Evolutionary conservation across 2,329 filamentous ascomycete genomes (phyloP), one percentile per base, ranked within the genome.

Genomic region (Fusarium dimerum): DNA sequence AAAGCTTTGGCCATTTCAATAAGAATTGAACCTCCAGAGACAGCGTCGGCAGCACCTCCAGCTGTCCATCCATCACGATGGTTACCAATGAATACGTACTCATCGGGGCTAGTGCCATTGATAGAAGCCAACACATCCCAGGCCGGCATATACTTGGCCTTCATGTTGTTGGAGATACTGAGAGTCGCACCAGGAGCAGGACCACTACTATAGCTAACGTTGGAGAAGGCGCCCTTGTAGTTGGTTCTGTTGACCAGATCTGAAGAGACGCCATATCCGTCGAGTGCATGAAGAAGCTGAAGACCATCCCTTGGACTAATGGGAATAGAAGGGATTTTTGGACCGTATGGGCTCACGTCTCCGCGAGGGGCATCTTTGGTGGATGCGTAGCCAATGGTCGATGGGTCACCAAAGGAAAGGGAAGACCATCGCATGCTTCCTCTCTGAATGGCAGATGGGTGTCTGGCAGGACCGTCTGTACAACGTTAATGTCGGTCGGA

Each of bases 21-120:
- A 32, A 81, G 64, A 3, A 79, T 71, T 1, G 78, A 75, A 3
- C 73, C 75, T 1, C 79, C 79, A 10, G 73, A 77, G 41, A 81
- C 80, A 2, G 79, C 78, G 47, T 82, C 79, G 0, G 74, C 76
- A 1, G 78, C 79, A 4, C 78, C 79, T 6, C 79, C 78, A 26
- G 78, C 69, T 10, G 80, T 77, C 79, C 79, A 82, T 0, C 79
- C 79, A 64, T 82, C 79, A 11, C 78, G 73, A 52, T 81, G 79
- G 38, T 81, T 81, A 4, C 78, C 78, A 20, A 81, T 70, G 29
- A 81, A 66, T 15, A 81, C 67, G 6, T 78, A 76, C 38, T 73
- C 61, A 34, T 66, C 60, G 0, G 74, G 68, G 43, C 74, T 70
- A 2, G 69, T 76, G 18, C 63, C 68, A 48, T 78, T 76, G 3